Base-by-base conservation (phyloP, 106 monocot species). In the Xerophyta viscosa region DNA sequence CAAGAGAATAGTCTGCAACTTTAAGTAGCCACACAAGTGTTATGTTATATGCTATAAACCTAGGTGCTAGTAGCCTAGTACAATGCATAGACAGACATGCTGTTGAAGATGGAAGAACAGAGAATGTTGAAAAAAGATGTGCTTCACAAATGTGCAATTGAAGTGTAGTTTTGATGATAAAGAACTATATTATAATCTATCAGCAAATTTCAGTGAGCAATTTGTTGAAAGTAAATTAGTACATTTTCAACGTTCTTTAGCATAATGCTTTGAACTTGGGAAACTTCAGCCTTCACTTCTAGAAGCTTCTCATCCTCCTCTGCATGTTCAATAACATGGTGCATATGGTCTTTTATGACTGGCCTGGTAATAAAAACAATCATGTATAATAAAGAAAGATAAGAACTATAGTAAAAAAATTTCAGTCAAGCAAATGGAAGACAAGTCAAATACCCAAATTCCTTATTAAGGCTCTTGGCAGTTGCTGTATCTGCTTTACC, bases 171-270 rank as follows among this genome's bases (percentile, higher is more conserved):
- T n/a, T n/a, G n/a, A n/a, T n/a, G n/a, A n/a, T n/a, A 33, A 10
- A 33, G 33, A 33, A 33, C 33, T 33, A n/a, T n/a, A n/a, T n/a
- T n/a, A n/a, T n/a, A n/a, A n/a, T n/a, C n/a, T n/a, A 33, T 33
- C 33, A 33, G 33, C 5, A 33, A 33, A 6, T 33, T 44, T 8
- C 3, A 44, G 9, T 44, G 8, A 44, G 3, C 43, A 44, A 44
- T 14, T 46, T 46, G 18, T 46, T 46, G 19, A 17, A 14, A 44
- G 19, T 15, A 39, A 39, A 7, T 43, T 13, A 50, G 36, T 59
- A 87, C 92, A 87, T 93, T 93, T 20, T 87, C 80, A 50, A 92
- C 83, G 59, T 92, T 92, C 46, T 93, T 83, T 41, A 93, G 63
- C 92, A 93, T 93, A 49, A 91, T 91, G 54, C 59, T 86, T 73